A percentile compares a stretch with the other conserved stretches of the same genome.
These are phyloP conservation scores for Boletus speciosus DNA, from an alignment of 768 basidiomycete genomes.

Conservation along the genomic window DNA sequence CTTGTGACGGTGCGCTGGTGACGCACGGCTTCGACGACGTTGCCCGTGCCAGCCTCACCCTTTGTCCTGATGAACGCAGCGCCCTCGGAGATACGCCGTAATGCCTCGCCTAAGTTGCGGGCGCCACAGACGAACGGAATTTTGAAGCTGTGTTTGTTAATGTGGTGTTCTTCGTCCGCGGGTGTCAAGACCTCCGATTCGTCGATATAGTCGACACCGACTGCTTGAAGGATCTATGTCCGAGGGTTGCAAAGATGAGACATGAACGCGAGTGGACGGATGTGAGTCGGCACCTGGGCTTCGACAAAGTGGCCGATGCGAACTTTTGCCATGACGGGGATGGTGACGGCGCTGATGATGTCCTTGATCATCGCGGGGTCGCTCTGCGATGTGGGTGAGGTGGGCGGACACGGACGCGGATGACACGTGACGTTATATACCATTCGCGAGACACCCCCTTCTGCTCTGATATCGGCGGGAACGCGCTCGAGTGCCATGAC, in stretches of 20 bases:
- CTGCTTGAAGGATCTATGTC: slow-evolving; percentile 79
- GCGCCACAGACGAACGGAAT: slow-evolving; percentile 96
- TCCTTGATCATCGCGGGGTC: slow-evolving; percentile 96
- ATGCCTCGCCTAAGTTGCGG: slow-evolving; percentile 91
- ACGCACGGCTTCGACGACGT: slow-evolving; percentile 91
- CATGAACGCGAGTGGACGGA: too few species aligned
- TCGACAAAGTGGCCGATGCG: slow-evolving; percentile 98
- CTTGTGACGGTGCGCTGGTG: slow-evolving; percentile 81
- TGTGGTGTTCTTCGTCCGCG: slow-evolving; percentile 94
- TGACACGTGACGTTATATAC: slow-evolving; percentile 52
- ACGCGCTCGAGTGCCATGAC: slow-evolving; percentile 97
- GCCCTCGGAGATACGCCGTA: slow-evolving; percentile 94
- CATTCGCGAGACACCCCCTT: slow-evolving; percentile 97
- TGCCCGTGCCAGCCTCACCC: slow-evolving; percentile 87
- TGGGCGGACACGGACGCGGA: background rate
- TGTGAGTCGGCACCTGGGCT: slow-evolving; percentile 61
- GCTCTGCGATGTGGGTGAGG: slow-evolving; percentile 45
- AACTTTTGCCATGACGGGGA: slow-evolving; percentile 95
- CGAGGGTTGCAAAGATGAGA: background rate
- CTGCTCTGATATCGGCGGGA: slow-evolving; percentile 87
- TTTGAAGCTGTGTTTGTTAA: slow-evolving; percentile 95
- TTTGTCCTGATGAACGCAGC: slow-evolving; percentile 99
- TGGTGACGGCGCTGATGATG: slow-evolving; percentile 91
- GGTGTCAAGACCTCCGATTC: slow-evolving; percentile 94
- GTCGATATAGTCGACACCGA: slow-evolving; percentile 96